These are phyloP conservation scores for Aphanomyces cochlioides DNA, from an alignment of 352 stramenopile species.

Conservation along the genomic window DNA sequence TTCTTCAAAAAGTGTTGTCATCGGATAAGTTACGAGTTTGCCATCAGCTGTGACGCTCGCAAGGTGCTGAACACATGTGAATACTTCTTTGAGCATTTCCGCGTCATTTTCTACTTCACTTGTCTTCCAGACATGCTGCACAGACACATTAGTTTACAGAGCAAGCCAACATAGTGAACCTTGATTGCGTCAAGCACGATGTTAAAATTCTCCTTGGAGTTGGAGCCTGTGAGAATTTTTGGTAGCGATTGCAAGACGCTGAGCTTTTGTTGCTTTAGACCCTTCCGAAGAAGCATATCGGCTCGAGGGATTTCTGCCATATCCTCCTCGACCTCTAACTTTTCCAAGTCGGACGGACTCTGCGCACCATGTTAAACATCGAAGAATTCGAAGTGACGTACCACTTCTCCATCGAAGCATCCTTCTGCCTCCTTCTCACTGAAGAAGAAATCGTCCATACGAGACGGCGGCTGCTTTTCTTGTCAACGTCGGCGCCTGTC, in stretches of 20 bases:
- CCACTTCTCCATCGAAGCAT: slow-evolving; percentile 76
- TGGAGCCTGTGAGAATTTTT: slow-evolving; percentile 68
- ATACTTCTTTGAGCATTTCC: slow-evolving; percentile 55
- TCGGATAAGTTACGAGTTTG: slow-evolving; percentile 58
- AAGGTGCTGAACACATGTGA: slow-evolving; percentile 53
- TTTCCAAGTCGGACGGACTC: slow-evolving; percentile 78
- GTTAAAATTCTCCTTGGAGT: slow-evolving; percentile 62
- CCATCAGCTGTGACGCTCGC: slow-evolving; percentile 63
- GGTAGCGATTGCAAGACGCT: slow-evolving; percentile 64
- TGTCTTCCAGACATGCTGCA: slow-evolving; percentile 61
- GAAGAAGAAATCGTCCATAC: slow-evolving; percentile 83
- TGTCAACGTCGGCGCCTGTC: neutral
- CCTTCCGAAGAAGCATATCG: slow-evolving; percentile 70
- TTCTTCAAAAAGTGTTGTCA: slow-evolving; percentile 58
- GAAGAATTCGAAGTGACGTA: slow-evolving; percentile 32
- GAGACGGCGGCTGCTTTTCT: neutral
- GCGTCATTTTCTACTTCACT: slow-evolving; percentile 50
- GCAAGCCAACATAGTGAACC: slow-evolving; percentile 32
- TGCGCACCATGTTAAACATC: slow-evolving; percentile 28
- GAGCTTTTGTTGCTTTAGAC: slow-evolving; percentile 77
- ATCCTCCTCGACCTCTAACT: slow-evolving; percentile 82
- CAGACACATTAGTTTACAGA: neutral
- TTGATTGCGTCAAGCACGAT: slow-evolving; percentile 72
- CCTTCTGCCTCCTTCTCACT: slow-evolving; percentile 73
- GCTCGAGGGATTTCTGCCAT: slow-evolving; percentile 75